Evolutionary conservation across 495 filamentous ascomycete genomes (phyloP), one percentile per base, ranked within the genome.

Genomic region (Xylaria flabelliformis): DNA sequence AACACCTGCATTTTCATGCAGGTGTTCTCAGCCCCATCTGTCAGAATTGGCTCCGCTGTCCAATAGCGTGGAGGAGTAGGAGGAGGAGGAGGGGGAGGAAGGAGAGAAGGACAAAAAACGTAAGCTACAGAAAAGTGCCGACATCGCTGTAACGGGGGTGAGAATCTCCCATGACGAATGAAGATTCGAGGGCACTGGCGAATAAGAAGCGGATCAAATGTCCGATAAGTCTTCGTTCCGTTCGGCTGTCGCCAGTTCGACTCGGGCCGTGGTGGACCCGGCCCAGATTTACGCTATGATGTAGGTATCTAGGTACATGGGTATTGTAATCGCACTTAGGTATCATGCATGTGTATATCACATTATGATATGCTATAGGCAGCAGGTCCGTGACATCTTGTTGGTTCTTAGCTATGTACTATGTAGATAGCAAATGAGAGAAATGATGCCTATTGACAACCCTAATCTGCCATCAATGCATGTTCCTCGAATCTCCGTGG

Each of bases 191-290:
- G 17, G 0, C n/a, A 61, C 32, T 36, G 17, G 55, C 5, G 55
- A 29, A 21, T 32, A 12, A 12, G 6, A 17, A 9, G 34, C 6
- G 12, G 56, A 39, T 61, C 19, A 9, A 61, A 61, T n/a, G 39
- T 41, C 58, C 32, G 8, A 21, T 59, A 15, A 15, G 29, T n/a
- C 53, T 56, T 59, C 4, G 12, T 59, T 26, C 17, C 19, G 21
- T 55, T 55, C 51, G 10, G 53, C 13, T 32, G 4, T 1, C 29
- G 19, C 51, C 21, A 61, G 58, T 29, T 39, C 34, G 64, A 67
- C 46, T 39, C 64, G 64, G 64, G 10, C 64, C 64, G 64, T 32
- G 46, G 64, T 67, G 46, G 64, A 67, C 24, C 64, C 64, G 21
- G 42, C 63, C 63, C 3, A 15, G 58, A n/a, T 61, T 39, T 29